Base-by-base conservation (phyloP, 2,329 filamentous ascomycete genomes). In the Venturia carpophila region DNA sequence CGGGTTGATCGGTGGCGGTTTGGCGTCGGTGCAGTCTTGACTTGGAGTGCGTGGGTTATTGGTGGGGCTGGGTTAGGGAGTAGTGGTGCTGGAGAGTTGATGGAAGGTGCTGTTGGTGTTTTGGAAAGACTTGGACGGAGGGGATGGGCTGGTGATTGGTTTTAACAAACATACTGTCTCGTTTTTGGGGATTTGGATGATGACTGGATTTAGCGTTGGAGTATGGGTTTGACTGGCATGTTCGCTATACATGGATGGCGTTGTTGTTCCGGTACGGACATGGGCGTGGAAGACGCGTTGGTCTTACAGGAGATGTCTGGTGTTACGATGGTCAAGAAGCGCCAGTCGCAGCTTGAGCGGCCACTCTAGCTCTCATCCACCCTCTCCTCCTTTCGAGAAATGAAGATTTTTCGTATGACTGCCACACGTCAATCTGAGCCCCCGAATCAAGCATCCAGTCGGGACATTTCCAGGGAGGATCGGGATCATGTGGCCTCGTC, bases 71-170 rank as follows among this genome's bases (percentile, higher is more conserved):
- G 43, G 11, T 4, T 41, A 10, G 21, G 45, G 30, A 66, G 58
- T 21, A 58, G 60, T 24, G 42, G 37, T 19, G 55, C 52, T 24
- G 64, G 64, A 10, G 64, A 66, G 39, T 49, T 66, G 27, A 41
- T 66, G 21, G 60, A 66, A 21, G 56, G 60, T 5, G 64, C 43
- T 56, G 47, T 66, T 11, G 60, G 60, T 5, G 64, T 66, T 17
- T 21, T 66, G 17, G 64, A 63, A 37, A 34, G 45, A 21, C 34
- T 66, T 19, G 45, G 34, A 34, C 19, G 24, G n/a, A 47, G 60
- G 17, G 64, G 64, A 19, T 64, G 58, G 60, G 42, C 19, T 24
- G 64, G 60, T 15, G 60, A 55, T 13, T 66, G 64, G 64, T 65
- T 65, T 41, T 65, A 39, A 65, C 21, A 21, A 1, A 19, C 6